Base-by-base conservation (phyloP, 306 rosid genomes). In the Lathyrus oleraceus region DNA sequence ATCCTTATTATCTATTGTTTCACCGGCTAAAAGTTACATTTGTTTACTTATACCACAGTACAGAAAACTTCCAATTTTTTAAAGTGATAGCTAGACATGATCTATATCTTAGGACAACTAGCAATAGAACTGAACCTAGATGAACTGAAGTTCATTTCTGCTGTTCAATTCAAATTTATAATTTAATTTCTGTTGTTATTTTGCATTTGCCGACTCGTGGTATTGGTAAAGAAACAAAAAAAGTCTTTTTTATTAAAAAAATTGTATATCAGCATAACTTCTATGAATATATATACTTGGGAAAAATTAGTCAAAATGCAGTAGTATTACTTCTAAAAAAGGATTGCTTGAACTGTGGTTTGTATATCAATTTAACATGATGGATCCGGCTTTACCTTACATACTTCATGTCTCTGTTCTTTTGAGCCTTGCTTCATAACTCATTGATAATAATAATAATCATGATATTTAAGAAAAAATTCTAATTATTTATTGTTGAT, bases 371-470 rank as follows among this genome's bases (percentile, higher is more conserved):
- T 52, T 72, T 67, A 61, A 64, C 23, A 61, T 6, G 59, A 71
- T 61, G 45, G 16, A 42, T 75, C 36, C 27, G 17, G 32, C 72
- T 69, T 57, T 44, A 10, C 64, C 47, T 28, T 61, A 21, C 51
- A 51, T 61, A 68, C 67, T 72, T 27, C 30, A 21, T 67, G 53
- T 70, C 15, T 64, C 40, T 57, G 23, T 75, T 15, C 51, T 16
- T 40, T 44, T 23, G 68, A 58, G 71, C 66, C 79, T 40, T 13
- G 45, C 28, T 35, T 20, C 36, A 16, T 71, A 69, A 25, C 49
- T 61, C 14, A 14, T 9, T 52, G 76, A 71, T 48, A 60, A n/a
- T 52, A 60, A n/a, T 52, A 71, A 65, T 48, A 60, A 13, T 76
- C 27, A 28, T 54, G 51, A 32, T 69, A 38, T 69, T 39, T 73